Evolutionary conservation across 2,329 filamentous ascomycete genomes (phyloP).

Genomic region (Orbilia oligospora): DNA sequence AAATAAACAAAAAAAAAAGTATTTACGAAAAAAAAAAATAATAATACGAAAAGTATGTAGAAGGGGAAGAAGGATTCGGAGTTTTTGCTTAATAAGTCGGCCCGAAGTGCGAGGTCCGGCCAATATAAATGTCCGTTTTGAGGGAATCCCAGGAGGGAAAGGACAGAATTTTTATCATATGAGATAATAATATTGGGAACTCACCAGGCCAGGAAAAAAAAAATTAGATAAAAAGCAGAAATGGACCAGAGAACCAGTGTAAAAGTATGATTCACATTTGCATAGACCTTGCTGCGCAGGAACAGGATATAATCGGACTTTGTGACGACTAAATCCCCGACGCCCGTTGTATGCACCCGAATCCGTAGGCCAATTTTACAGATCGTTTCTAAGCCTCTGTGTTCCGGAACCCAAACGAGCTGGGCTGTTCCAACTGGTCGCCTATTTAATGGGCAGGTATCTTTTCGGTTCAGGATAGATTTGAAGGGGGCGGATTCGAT

Average conservation of each 20-base stretch:
- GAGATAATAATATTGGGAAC: slow-evolving; percentile 31
- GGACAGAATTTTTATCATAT: slow-evolving; percentile 43
- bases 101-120: slow-evolving; percentile 31
- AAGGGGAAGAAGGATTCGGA: slow-evolving; percentile 20
- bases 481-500: slow-evolving; percentile 47
- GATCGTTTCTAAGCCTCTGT: slow-evolving; percentile 22
- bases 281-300: slow-evolving; percentile 45
- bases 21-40: slow-evolving; percentile 5
- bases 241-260: slow-evolving; percentile 21
- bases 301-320: slow-evolving; percentile 60
- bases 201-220: slow-evolving; percentile 39
- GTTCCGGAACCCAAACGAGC: slow-evolving; percentile 17
- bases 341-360: slow-evolving; percentile 51
- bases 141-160: slow-evolving; percentile 30
- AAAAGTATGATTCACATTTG: slow-evolving; percentile 60
- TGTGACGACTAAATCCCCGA: slow-evolving; percentile 58
- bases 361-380: slow-evolving; percentile 39
- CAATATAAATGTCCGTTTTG: slow-evolving; percentile 49
- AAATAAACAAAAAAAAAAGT: slow-evolving; percentile 6
- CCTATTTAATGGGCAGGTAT: slow-evolving; percentile 45
- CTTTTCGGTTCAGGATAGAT: slow-evolving; percentile 32
- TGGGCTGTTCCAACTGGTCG: slow-evolving; percentile 32
- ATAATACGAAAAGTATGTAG: slow-evolving; percentile 14
- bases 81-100: slow-evolving; percentile 48
- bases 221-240: slow-evolving; percentile 16